Base-by-base conservation (phyloP, 2,329 filamentous ascomycete genomes). In the Hypoxylon rubiginosum region DNA sequence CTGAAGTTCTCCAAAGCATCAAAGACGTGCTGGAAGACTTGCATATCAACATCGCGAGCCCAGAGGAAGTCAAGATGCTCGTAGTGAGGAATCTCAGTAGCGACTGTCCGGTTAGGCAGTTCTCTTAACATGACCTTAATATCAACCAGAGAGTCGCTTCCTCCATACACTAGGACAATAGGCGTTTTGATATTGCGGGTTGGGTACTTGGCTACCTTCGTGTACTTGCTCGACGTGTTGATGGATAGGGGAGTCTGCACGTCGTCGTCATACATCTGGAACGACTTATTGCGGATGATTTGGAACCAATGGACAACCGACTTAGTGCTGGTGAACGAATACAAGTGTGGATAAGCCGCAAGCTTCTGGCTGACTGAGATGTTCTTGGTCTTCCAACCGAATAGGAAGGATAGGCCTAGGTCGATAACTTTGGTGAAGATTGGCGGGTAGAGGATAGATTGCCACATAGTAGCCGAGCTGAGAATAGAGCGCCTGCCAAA, bases 241-340 rank as follows among this genome's bases (percentile, higher is more conserved):
- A 94, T 83, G 58, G 89, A 88, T 64, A 97, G 83, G 0, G 91
- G 91, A 28, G 91, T 90, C 62, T 94, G 92, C 0, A 96, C 87
- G 73, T 98, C 95, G 76, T 99, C 96, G 76, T 99, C 96, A 79
- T 94, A 98, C 92, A 99, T 97, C 79, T 99, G 96, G 79, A 99
- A 98, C 26, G 90, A 94, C 74, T 93, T 92, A 74, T 95, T 97
- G 70, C 96, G 91, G 74, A 99, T 99, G 76, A 99, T 97, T 77
- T 99, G 96, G 78, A 99, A 99, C 96, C 96, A 99, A 77, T 99
- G 96, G 0, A 99, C 96, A 8, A 99, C 94, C 19, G 91, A 94
- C 81, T 99, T 99, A 62, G 94, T 97, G 77, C 93, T 97, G 0
- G 95, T 97, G 78, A 95, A 98, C 0, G 94, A 97, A 82, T 97